Percentiles rank a stretch among this genome's conserved stretches.
These are phyloP conservation scores for Globisporangium paddicum DNA, from an alignment of 352 stramenopile species.

Conservation along the genomic window DNA sequence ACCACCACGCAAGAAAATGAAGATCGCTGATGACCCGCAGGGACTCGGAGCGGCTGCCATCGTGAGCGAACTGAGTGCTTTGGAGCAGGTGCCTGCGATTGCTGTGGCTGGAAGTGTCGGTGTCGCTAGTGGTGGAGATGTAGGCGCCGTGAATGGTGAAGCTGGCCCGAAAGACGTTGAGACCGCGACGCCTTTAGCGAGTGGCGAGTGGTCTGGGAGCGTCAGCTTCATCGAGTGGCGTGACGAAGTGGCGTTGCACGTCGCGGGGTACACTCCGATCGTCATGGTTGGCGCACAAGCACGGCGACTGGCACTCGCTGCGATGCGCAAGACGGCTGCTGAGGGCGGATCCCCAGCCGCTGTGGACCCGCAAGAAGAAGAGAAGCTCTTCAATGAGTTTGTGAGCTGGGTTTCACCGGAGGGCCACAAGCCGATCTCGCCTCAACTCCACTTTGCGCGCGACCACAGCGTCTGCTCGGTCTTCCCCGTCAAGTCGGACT, in stretches of 20 bases:
- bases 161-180: constrained; percentile 25
- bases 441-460: constrained; percentile 67
- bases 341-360: constrained; percentile 14
- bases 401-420: constrained; percentile 70
- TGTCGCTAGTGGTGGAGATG: constrained; percentile 2
- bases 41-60: background rate
- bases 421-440: constrained; percentile 59
- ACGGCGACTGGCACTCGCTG: constrained; percentile 66
- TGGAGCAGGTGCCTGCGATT: constrained; percentile 1
- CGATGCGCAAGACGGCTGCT: constrained; percentile 41
- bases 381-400: constrained; percentile 84
- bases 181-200: constrained; percentile 37
- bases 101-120: background rate
- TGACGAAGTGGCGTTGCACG: constrained; percentile 66
- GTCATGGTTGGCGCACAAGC: constrained; percentile 79
- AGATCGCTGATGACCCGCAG: constrained; percentile 33
- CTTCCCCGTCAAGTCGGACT: constrained; percentile 35
- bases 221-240: constrained; percentile 87
- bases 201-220: constrained; percentile 69
- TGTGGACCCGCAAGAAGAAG: constrained; percentile 53
- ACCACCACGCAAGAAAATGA: constrained; percentile 61
- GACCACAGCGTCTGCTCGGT: constrained; percentile 73
- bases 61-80: background rate
- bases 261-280: constrained; percentile 66
- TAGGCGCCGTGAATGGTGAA: constrained; percentile 14